Base-by-base conservation (phyloP, 1,284 basidiomycete genomes). In the Cryptococcus deneoformans region DNA sequence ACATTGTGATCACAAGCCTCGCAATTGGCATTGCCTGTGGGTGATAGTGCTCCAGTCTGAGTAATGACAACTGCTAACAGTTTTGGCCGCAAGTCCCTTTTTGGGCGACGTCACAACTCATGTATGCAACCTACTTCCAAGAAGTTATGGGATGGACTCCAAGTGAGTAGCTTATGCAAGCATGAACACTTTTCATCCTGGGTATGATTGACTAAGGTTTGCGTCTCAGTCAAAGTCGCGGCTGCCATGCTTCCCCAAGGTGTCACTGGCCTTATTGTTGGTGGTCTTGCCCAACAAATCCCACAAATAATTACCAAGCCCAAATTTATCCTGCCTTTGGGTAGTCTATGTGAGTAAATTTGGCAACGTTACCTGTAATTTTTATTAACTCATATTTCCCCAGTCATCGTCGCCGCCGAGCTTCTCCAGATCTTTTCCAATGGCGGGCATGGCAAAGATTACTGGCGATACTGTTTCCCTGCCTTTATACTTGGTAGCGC, bases 401-500 rank as follows among this genome's bases (percentile, higher is more conserved):
- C 53, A 70, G 68, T 69, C 29, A 66, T 71, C 54, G 64, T 70
- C 53, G 57, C 55, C 35, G 63, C 59, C 24, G 63, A 69, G 42
- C 38, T 71, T 3, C 65, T 73, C 29, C 64, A 65, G 48, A 59
- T 71, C 29, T 71, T 60, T 58, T 71, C 69, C 1, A 60, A 72
- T 53, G 75, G 20, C 20, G 75, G 72, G 12, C 46, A 52, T 5
- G 71, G 71, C 3, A 66, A 57, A 43, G 64, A 73, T 53, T 77
- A 77, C 62, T 77, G 75, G 75, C 57, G 57, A 42, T 73, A 57
- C 58, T 59, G 61, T 20, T 75, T 77, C 61, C 71, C 71, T 4
- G 70, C 61, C 6, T 71, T 63, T 58, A 43, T 68, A 37, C 20
- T 69, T 37, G 67, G 66, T 20, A 59, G 49, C 14, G 54, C 58